Base-by-base conservation (phyloP, 23 red algal species). In the Agarophyton chilense region DNA sequence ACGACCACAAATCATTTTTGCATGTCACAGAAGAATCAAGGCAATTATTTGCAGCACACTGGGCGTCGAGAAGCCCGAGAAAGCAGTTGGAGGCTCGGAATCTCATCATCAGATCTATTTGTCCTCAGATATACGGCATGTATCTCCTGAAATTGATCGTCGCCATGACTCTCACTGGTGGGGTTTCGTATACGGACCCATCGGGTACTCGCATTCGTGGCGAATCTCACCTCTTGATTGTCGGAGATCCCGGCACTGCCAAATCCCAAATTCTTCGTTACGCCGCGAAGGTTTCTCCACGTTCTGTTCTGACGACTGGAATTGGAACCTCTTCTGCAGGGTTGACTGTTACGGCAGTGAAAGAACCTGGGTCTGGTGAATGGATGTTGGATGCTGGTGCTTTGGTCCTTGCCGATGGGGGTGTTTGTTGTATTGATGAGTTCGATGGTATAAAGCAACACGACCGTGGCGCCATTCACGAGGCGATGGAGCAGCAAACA, bases 401-500 rank as follows among this genome's bases (percentile, higher is more conserved):
- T 17, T 46, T 99, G 26, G 97, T 99, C 16, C 90, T 99, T 36
- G 97, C 97, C 6, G 97, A 99, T 72, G 97, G 93, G 9, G 97
- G 97, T 36, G 80, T 99, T 49, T 99, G 97, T 84, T 99, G 97
- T 57, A 99, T 99, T 42, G 97, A 99, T 85, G 97, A 99, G 44
- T 99, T 99, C 72, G 94, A 94, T 43, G 84, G 85, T 8, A 99
- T 99, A 36, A 83, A 91, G 25, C 78, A 94, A 29, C 81, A 87
- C 77, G 97, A 99, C 74, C 74, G 97, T 29, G 97, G 87, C 5
- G 82, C 93, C 36, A 99, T 99, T 81, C 97, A 99, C 70, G 97
- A 99, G 88, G 97, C 94, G 24, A 99, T 99, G 97, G 97, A 99
- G 82, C 97, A 99, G 67, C 97, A 99, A 92, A 99, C 97, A 0